Evolutionary conservation across 2,329 filamentous ascomycete species (phyloP).

Genomic region (Trichoderma breve): DNA sequence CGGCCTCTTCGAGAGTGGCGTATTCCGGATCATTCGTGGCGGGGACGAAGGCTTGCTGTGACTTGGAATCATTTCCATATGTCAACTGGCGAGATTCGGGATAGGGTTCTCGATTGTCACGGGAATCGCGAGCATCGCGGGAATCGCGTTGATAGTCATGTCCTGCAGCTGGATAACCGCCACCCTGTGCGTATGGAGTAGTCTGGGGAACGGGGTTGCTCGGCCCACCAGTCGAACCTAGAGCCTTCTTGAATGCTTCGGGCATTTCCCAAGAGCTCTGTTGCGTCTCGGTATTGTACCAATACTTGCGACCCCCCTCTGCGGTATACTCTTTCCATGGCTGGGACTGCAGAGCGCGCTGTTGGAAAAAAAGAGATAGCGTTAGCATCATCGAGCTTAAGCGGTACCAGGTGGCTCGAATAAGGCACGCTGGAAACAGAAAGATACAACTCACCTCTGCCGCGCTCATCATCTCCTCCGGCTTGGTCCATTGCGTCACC

Average conservation of each 20-base stretch:
- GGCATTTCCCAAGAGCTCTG: slow-evolving; percentile 96
- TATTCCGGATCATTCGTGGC: slow-evolving; percentile 74
- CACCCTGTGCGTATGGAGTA: slow-evolving; percentile 44
- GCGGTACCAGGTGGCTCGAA: no score
- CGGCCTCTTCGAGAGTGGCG: slow-evolving; percentile 78
- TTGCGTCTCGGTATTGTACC: slow-evolving; percentile 90
- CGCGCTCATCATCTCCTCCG: slow-evolving; percentile 79
- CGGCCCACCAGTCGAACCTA: slow-evolving; percentile 56
- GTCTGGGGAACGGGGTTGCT: slow-evolving; percentile 41
- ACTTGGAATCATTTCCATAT: slow-evolving; percentile 54
- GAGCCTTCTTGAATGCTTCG: slow-evolving; percentile 71
- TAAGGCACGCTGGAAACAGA: neutral
- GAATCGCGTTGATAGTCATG: slow-evolving; percentile 39
- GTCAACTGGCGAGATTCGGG: slow-evolving; percentile 59
- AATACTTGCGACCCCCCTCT: slow-evolving; percentile 86
- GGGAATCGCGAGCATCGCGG: slow-evolving; percentile 26
- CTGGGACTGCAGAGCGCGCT: slow-evolving; percentile 78
- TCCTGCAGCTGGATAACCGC: slow-evolving; percentile 37
- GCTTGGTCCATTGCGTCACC: slow-evolving; percentile 91
- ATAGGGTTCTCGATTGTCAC: slow-evolving; percentile 35
- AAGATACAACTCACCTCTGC: slow-evolving; percentile 61
- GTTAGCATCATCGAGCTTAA: neutral
- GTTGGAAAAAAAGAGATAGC: slow-evolving; percentile 5
- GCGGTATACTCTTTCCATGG: slow-evolving; percentile 93
- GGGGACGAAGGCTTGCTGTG: slow-evolving; percentile 60